Percentiles rank a stretch among this genome's conserved stretches.
These are phyloP conservation scores for Alternaria sp. DNA, from an alignment of 2,329 filamentous ascomycete species.

Conservation along the genomic window DNA sequence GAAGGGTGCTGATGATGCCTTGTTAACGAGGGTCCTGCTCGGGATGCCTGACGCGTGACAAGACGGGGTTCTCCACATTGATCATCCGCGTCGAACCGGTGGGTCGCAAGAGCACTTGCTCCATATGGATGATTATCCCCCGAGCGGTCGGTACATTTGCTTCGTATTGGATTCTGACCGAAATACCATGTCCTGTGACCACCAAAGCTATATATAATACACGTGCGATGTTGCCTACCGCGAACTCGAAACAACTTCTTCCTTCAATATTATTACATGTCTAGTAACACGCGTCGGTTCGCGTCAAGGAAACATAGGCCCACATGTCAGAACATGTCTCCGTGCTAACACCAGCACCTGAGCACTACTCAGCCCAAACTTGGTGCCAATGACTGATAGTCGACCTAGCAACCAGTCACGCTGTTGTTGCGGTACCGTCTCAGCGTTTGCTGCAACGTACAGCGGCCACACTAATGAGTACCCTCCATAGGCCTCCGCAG, in stretches of 20 bases:
- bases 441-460: constrained; percentile 50
- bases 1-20: not conserved
- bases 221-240: not conserved
- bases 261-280: not conserved
- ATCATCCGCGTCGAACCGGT: constrained; percentile 2
- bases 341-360: constrained; percentile 48
- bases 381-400: constrained; percentile 46
- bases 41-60: not conserved
- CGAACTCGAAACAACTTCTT: not conserved
- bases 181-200: not conserved
- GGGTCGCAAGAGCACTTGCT: constrained; percentile 7
- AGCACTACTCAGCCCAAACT: constrained; percentile 48
- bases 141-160: not conserved
- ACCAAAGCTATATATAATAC: not conserved
- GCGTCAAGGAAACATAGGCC: constrained; percentile 45
- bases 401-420: constrained; percentile 49
- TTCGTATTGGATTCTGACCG: not conserved
- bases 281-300: not conserved
- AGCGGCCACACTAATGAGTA: constrained; percentile 54
- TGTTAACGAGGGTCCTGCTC: not conserved
- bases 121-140: not conserved
- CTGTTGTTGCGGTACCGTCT: constrained; percentile 47
- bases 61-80: constrained; percentile 1
- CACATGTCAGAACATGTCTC: constrained; percentile 47
- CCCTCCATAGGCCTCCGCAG: constrained; percentile 50